Evolutionary conservation across 1,139 yeast genomes (phyloP), one percentile per base, ranked within the genome.

Genomic region (Sugiyamaella grinbergsii): DNA sequence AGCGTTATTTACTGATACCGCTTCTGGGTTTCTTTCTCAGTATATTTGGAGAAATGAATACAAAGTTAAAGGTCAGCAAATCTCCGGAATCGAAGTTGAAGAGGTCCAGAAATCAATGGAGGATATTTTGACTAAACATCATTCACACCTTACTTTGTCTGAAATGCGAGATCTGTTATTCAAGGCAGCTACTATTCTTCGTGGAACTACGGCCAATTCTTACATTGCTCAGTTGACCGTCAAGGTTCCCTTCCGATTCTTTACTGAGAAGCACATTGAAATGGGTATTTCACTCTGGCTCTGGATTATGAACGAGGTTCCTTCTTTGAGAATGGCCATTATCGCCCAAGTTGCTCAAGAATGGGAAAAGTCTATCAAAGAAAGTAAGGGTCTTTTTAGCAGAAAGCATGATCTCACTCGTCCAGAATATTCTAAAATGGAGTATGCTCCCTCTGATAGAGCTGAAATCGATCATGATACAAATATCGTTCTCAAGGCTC

Each of bases 391-490:
- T 1, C 68, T 93, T 8, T 93, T 79, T 64, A 79, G 84, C 6
- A 75, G 73, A n/a, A 64, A 70, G 3, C 70, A 73, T 58, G 95
- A 90, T 65, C 49, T 81, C n/a, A 63, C 62, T 1, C 74, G 75
- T 46, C 85, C 95, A 5, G 89, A 84, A 53, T 85, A 75, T 62
- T 72, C 78, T 56, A 77, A 75, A 54, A 93, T 93, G 98, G 95
- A 88, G 59, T 94, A 94, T 63, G 74, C 90, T 0, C 98, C 98
- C 13, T 82, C 95, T 47, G 84, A 86, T 68, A 82, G 81, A 58
- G 75, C 74, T 40, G 76, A 72, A 7, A 75, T 83, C n/a, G 78
- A 80, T 53, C 77, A 77, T 56, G 68, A 74, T 31, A 81, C 89
- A 1, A 67, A 69, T 3, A 56, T 67, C 3, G 80, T 81, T 0